Percentiles rank a stretch among this genome's conserved stretches.
Evolutionary conservation across 371 early-diverging fungal genomes (phyloP).

Genomic region (Vairimorpha ceranae): DNA sequence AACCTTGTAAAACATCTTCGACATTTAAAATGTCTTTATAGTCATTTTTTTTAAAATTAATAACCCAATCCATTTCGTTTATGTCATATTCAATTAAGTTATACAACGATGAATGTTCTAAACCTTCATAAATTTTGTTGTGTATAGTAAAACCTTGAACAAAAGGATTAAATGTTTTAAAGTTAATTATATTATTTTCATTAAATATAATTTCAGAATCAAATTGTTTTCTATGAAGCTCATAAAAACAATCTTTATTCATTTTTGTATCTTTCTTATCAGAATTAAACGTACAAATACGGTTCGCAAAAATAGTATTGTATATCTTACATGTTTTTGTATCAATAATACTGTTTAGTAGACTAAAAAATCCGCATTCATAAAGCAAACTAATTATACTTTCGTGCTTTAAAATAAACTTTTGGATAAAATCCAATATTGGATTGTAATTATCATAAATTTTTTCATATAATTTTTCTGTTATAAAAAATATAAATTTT

Average conservation of each 20-base stretch:
- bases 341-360: constrained; percentile 26
- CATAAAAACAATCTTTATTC: constrained; percentile 31
- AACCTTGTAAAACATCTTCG: not conserved
- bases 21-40: constrained; percentile 21
- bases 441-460: constrained; percentile 3
- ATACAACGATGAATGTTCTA: constrained; percentile 17
- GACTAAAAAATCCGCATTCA: constrained; percentile 37
- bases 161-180: constrained; percentile 5
- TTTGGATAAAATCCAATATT: constrained; percentile 1
- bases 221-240: constrained; percentile 42
- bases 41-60: constrained; percentile 28
- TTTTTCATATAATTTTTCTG: constrained; percentile 18
- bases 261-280: not conserved
- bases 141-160: constrained; percentile 4
- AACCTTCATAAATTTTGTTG: constrained; percentile 29
- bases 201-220: constrained; percentile 42
- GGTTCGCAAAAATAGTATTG: constrained; percentile 24
- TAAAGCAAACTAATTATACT: constrained; percentile 13
- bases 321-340: constrained; percentile 30
- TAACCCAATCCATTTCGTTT: constrained; percentile 3
- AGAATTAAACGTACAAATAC: not conserved
- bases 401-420: not conserved
- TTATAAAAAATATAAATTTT: constrained; percentile 21
- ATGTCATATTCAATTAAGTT: constrained; percentile 20
- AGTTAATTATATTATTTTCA: constrained; percentile 15